Evolutionary conservation across 169 alveolate genomes (phyloP), one percentile per base, ranked within the genome.

Genomic region (Plasmodium adleri): DNA sequence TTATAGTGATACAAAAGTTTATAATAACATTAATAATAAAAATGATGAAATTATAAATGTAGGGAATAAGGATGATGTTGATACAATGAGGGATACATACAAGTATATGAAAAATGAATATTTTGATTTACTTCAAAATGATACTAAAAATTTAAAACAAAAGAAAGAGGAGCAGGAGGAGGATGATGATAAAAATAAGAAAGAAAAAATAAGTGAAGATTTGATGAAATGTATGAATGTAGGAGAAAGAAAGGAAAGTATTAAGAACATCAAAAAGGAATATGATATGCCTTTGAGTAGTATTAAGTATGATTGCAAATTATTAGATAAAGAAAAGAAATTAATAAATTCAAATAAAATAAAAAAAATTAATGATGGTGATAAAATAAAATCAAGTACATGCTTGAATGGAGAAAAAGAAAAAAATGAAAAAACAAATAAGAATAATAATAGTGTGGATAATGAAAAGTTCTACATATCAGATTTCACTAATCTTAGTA

Each of bases 201-300:
- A 50, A 17, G 91, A 83, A 15, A 47, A 58, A 68, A 39, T 20
- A 43, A 70, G 67, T 28, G 58, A 68, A 68, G 70, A 67, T 22
- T 13, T 56, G 50, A 60, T 70, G 26, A 83, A 83, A 72, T 32
- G n/a, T 58, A 39, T 17, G 20, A 66, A 15, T 15, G 22, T 39
- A 47, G 22, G 59, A 62, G 70, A 68, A 50, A 22, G 17, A 50
- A 60, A 54, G 47, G 47, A 39, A 5, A 39, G 47, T 39, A 39
- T 7, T 39, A 39, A 39, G 47, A 39, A 39, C 1, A 39, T 1
- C 47, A 39, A 39, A 39, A 39, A 39, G 47, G 47, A 5, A 5
- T 39, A 39, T 39, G 47, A 5, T 39, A 39, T 39, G 2, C 47
- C 47, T 39, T 5, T 39, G 47, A 39, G 47, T 39, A 39, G 9